Base-by-base conservation (phyloP, 23 red algal genomes). In the Gracilaria caudata region DNA sequence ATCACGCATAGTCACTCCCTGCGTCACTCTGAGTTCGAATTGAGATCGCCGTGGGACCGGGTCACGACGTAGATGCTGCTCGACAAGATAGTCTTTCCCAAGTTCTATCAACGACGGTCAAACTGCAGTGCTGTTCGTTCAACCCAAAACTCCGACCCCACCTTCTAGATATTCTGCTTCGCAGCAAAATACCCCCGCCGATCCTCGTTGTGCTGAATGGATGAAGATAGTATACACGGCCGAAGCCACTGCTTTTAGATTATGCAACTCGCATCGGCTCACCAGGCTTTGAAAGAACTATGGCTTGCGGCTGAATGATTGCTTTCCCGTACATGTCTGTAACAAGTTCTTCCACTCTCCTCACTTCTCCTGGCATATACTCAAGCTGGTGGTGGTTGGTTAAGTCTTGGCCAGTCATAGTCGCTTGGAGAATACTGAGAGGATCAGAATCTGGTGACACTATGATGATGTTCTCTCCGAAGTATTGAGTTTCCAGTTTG, bases 401-500 rank as follows among this genome's bases (percentile, higher is more conserved):
- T 23, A 93, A 65, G 58, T 70, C 70, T 23, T 80, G 60, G 2
- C 73, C 73, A 26, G 57, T 71, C 29, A 91, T 44, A 20, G 71
- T 81, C 14, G 84, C 66, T 68, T 98, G 90, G 7, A 94, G 65
- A 61, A 98, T 80, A 12, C 61, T 73, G 25, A 98, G 59, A 8
- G 79, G 74, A 37, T 94, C 92, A 10, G 83, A 85, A 66, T 98
- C 95, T 21, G 95, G 90, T 11, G 95, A 84, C 6, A 98, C 45
- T 37, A 98, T 88, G 13, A 98, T 63, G 21, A 98, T 86, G 38
- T 87, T 63, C 20, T 92, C 79, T 12, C 78, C 84, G 54, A 81
- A 80, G 47, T 98, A 98, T 79, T 94, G 90, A 65, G 95, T 98
- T 73, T 98, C 95, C 47, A 92, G 58, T 66, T 98, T 98, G 46